Percentiles rank a stretch among this genome's conserved stretches.
phyloP scores from a whole-genome alignment of 2,329 filamentous ascomycete species.

The Shiraia bambusicola region DNA sequence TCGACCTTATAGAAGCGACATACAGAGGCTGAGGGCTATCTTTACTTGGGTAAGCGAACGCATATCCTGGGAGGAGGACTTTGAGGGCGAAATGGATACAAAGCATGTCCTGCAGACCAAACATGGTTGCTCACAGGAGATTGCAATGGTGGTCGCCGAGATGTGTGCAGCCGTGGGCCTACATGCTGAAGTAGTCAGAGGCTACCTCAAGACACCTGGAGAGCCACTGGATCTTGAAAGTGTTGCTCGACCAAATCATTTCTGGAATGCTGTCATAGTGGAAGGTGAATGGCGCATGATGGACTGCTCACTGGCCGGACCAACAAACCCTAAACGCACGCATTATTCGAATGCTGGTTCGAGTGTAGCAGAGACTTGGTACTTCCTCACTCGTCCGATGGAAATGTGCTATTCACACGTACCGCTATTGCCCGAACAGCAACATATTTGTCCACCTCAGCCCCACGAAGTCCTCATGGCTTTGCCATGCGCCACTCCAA shows the following conservation, averaged over 20 bases:
- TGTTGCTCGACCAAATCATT: slow-evolving; percentile 88
- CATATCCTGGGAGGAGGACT: slow-evolving; percentile 92
- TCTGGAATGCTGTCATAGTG: slow-evolving; percentile 93
- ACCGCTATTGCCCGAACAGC: slow-evolving; percentile 80
- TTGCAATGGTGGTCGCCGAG: slow-evolving; percentile 82
- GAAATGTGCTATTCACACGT: slow-evolving; percentile 97
- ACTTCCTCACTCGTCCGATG: slow-evolving; percentile 85
- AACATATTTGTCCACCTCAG: slow-evolving; percentile 88
- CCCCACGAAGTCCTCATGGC: slow-evolving; percentile 83
- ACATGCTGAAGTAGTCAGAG: slow-evolving; percentile 81
- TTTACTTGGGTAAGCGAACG: slow-evolving; percentile 98
- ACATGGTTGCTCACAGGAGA: slow-evolving; percentile 84
- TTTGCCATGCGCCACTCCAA: slow-evolving; percentile 80
- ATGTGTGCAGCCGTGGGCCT: slow-evolving; percentile 93
- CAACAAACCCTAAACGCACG: slow-evolving; percentile 79
- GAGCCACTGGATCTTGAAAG: slow-evolving; percentile 73
- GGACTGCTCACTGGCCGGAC: slow-evolving; percentile 88
- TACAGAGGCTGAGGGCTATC: slow-evolving; percentile 88
- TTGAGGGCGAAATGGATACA: slow-evolving; percentile 81
- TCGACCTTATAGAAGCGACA: slow-evolving; percentile 88
- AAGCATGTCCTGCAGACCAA: slow-evolving; percentile 80
- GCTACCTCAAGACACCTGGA: slow-evolving; percentile 87
- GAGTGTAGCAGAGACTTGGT: slow-evolving; percentile 79
- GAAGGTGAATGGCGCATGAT: slow-evolving; percentile 97
- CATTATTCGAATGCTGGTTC: slow-evolving; percentile 73